Percentiles rank a stretch among this genome's conserved stretches.
These are phyloP conservation scores for Paramecium sonneborni DNA, from an alignment of 73 alveolate genomes.

Conservation along the genomic window DNA sequence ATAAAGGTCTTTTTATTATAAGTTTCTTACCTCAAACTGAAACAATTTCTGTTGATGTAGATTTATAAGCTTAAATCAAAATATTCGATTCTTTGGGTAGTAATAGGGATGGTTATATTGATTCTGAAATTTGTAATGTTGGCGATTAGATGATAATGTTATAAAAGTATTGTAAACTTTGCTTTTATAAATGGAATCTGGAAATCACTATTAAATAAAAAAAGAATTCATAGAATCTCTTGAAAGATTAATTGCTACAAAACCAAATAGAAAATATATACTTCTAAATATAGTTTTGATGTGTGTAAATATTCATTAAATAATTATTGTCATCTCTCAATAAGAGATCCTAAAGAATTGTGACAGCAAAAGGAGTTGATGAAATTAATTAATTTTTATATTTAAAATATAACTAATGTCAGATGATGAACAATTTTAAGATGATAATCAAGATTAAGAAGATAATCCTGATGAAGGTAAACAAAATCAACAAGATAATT, in stretches of 20 bases:
- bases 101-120: background rate
- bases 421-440: background rate
- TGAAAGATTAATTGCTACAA: background rate
- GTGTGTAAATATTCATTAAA: background rate
- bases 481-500: background rate
- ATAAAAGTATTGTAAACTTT: background rate
- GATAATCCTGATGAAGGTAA: too few relatives aligned
- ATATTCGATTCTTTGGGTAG: background rate
- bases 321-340: background rate
- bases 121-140: background rate
- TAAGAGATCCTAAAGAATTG: background rate
- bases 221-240: slow-evolving; percentile 22
- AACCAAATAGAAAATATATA: background rate
- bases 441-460: background rate
- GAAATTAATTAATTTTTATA: background rate
- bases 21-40: too few relatives aligned
- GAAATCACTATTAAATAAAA: background rate
- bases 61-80: background rate
- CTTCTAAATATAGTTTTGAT: background rate
- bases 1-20: too few relatives aligned
- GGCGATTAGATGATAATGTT: background rate
- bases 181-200: slow-evolving; percentile 40
- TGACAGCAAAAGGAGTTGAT: background rate
- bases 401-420: background rate
- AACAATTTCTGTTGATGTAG: too few relatives aligned